phyloP scores from a whole-genome alignment of 306 rosid genomes.

The Medicago lupulina region DNA sequence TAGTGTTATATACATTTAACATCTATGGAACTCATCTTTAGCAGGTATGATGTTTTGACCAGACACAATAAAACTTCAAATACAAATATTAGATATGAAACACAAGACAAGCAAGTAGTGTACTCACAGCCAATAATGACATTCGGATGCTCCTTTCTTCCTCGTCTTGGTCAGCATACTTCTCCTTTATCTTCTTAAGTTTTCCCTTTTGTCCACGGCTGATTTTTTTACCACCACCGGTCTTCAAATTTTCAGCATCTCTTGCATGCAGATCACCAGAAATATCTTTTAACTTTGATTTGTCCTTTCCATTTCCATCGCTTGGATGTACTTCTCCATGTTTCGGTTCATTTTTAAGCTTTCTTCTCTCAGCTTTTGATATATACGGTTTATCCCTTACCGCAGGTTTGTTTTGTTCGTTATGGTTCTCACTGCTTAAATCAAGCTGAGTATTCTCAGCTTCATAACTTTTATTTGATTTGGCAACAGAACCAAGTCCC shows the following conservation, averaged over 20 bases:
- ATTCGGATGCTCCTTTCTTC: slow-evolving; percentile 94
- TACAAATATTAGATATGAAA: slow-evolving; percentile 3
- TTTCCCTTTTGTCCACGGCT: slow-evolving; percentile 91
- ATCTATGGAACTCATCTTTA: slow-evolving; percentile 17
- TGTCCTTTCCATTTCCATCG: slow-evolving; percentile 54
- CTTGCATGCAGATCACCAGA: slow-evolving; percentile 53
- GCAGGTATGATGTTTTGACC: slow-evolving; percentile 5
- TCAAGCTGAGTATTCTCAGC: slow-evolving; percentile 59
- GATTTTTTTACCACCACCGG: slow-evolving; percentile 65
- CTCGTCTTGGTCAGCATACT: slow-evolving; percentile 97
- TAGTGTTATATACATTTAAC: slow-evolving; percentile 26
- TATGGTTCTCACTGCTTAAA: slow-evolving; percentile 49
- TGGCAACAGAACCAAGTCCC: slow-evolving; percentile 82
- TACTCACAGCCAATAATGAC: slow-evolving; percentile 97
- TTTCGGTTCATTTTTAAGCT: slow-evolving; percentile 79
- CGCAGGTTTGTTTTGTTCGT: slow-evolving; percentile 61
- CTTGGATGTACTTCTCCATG: slow-evolving; percentile 51
- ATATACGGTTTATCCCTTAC: slow-evolving; percentile 80
- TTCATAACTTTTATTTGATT: slow-evolving; percentile 55
- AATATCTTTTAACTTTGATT: slow-evolving; percentile 46
- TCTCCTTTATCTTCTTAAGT: slow-evolving; percentile 92
- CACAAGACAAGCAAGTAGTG: slow-evolving; percentile 32
- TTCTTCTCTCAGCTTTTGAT: slow-evolving; percentile 95
- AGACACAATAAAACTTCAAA: not conserved
- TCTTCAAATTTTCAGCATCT: slow-evolving; percentile 59